Percentiles rank a stretch among this genome's conserved stretches.
These are phyloP conservation scores for Mycena venus DNA, from an alignment of 768 basidiomycete species.

Conservation along the genomic window DNA sequence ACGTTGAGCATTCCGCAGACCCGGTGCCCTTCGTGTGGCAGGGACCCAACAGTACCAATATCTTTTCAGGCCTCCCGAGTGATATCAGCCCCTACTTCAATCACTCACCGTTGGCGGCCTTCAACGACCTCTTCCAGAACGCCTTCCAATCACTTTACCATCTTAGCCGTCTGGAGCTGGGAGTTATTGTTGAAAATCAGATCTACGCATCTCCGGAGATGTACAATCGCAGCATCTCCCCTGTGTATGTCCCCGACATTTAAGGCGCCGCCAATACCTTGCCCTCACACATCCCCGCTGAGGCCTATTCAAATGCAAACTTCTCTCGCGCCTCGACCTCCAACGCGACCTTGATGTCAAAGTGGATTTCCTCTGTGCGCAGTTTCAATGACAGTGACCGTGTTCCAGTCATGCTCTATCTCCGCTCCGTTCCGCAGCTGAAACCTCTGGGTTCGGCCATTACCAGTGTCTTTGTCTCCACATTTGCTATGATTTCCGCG, in stretches of 20 bases:
- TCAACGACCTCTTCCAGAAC: background rate
- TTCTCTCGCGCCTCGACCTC: background rate
- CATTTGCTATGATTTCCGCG: conserved; percentile 15
- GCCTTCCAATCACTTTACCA: conserved; percentile 2
- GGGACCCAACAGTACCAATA: background rate
- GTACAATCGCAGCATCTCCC: background rate
- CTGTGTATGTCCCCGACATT: background rate
- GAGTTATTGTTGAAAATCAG: background rate
- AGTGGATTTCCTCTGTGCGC: background rate
- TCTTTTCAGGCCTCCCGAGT: background rate
- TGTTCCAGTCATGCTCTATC: conserved; percentile 16
- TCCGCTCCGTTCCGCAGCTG: background rate
- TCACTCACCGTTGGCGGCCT: background rate
- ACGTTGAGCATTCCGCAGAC: background rate
- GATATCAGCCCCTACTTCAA: too few relatives aligned
- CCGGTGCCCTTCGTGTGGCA: background rate
- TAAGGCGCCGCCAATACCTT: too few relatives aligned
- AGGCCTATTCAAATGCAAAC: background rate
- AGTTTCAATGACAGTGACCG: background rate
- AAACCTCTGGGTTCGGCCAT: conserved; percentile 23
- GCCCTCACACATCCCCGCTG: too few relatives aligned
- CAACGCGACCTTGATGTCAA: background rate
- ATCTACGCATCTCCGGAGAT: background rate
- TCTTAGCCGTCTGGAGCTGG: background rate
- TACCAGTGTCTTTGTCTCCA: conserved; percentile 10